phyloP scores from a whole-genome alignment of 495 filamentous ascomycete species.

The Penicillium flavigenum region DNA sequence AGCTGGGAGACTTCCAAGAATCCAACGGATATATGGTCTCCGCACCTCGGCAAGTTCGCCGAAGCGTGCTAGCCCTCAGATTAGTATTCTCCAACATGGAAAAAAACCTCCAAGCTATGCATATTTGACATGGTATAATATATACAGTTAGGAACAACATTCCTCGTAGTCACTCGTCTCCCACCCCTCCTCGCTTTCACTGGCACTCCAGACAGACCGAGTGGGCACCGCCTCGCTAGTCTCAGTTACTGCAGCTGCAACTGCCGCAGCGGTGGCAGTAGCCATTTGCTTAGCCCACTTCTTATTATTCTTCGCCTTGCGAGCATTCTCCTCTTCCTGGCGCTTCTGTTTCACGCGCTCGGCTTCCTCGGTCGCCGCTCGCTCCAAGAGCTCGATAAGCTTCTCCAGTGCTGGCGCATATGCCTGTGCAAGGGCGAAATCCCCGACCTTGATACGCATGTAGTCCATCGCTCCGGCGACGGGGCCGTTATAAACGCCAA shows the following conservation, averaged over 20 bases:
- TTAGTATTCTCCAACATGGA: background rate
- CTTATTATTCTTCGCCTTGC: constrained; percentile 30
- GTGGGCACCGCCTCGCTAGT: constrained; percentile 6
- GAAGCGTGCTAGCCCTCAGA: background rate
- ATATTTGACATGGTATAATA: constrained; percentile 6
- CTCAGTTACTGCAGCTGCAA: constrained; percentile 11
- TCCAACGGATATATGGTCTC: background rate
- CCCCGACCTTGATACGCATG: constrained; percentile 78
- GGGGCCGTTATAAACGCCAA: constrained; percentile 36
- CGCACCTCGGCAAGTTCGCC: constrained; percentile 9
- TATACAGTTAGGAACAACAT: constrained; percentile 12
- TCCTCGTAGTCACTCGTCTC: constrained; percentile 33
- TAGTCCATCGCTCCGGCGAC: constrained; percentile 84
- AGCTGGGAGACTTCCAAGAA: background rate
- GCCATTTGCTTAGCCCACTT: constrained; percentile 22
- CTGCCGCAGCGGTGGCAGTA: constrained; percentile 9
- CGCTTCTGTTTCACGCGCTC: constrained; percentile 20
- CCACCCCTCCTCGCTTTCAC: constrained; percentile 49
- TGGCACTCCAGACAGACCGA: constrained; percentile 39
- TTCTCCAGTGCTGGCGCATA: constrained; percentile 71
- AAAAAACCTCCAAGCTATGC: background rate
- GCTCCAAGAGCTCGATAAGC: constrained; percentile 54
- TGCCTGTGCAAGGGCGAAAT: constrained; percentile 72
- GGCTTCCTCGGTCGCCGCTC: constrained; percentile 18
- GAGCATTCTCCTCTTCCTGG: constrained; percentile 25